Evolutionary conservation across 1,139 yeast genomes (phyloP), one percentile per base, ranked within the genome.

Genomic region (Yamadazyma oceani): DNA sequence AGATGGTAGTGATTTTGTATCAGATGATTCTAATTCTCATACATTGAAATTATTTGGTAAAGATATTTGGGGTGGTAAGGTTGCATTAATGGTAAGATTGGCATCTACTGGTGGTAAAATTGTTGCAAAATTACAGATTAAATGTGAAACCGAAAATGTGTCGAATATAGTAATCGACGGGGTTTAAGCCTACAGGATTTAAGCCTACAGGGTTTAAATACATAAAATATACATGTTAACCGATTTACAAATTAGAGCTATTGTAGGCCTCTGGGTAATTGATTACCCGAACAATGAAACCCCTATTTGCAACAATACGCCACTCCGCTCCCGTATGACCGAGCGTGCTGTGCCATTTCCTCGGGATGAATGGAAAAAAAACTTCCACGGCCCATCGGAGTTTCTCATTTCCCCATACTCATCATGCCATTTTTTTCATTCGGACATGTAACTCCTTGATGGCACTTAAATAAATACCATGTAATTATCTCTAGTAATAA

Each of bases 21-120:
- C 80, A 34, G 67, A 73, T 36, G 83, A 77, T 50, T 68, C 83
- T 8, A 72, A 82, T 25, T 69, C 75, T 37, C 97, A 90, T 58
- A 71, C 78, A 11, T 70, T 92, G 64, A 89, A 89, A 66, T 67
- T 89, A 50, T 85, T 76, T 55, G 98, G 97, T 57, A 85, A 83
- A 64, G 81, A 87, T 49, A 75, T 85, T 23, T 73, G 75, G 63
- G 92, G 89, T 38, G 75, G 75, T 22, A 84, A 82, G 62, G 80
- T 88, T 44, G 92, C 83, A 17, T 80, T 80, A 7, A 59, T 73
- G 46, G 73, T 86, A 32, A 81, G 87, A 58, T 75, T 92, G 65
- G 95, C 92, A 12, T 69, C 75, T 49, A 74, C 83, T 38, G 75
- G 87, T 10, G 80, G 82, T 39, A 77, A 76, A 48, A 81, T 87